These are phyloP conservation scores for Priceomyces melissophilus DNA, from an alignment of 805 yeast species.

Conservation along the genomic window DNA sequence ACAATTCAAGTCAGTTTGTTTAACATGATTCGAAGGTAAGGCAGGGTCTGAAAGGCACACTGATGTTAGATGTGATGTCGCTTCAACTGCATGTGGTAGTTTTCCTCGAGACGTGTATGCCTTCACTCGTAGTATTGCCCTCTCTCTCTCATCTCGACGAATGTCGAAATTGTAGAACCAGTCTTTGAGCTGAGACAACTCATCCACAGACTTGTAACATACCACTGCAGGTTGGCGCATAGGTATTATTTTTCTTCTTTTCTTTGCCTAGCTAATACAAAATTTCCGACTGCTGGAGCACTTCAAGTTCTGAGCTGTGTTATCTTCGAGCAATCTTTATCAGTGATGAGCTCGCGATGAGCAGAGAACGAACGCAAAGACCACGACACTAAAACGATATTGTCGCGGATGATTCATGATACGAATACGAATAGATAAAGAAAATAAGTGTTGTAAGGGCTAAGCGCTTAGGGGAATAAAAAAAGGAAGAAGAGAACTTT, in stretches of 20 bases:
- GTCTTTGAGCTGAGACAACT: slow-evolving; percentile 42
- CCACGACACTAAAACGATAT: no score
- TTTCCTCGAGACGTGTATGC: slow-evolving; percentile 58
- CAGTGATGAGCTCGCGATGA: no score
- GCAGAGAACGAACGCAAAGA: no score
- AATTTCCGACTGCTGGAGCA: no score
- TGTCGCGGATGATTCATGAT: no score
- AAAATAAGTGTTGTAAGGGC: no score
- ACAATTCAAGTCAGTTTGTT: slow-evolving; percentile 25
- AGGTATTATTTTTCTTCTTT: neutral
- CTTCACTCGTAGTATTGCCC: slow-evolving; percentile 52
- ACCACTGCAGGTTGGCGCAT: slow-evolving; percentile 14
- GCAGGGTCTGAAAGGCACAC: slow-evolving; percentile 41
- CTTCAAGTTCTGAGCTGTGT: no score
- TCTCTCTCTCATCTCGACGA: slow-evolving; percentile 25
- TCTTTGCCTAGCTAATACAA: neutral
- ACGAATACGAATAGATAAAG: no score
- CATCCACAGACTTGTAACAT: slow-evolving; percentile 34
- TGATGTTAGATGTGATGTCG: slow-evolving; percentile 58
- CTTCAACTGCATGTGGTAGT: slow-evolving; percentile 69
- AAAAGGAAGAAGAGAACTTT: no score
- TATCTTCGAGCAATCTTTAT: no score
- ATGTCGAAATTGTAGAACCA: slow-evolving; percentile 49
- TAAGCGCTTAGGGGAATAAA: no score
- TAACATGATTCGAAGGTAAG: slow-evolving; percentile 4